phyloP scores from a whole-genome alignment of 352 stramenopile genomes.

The Pythium chondricola region DNA sequence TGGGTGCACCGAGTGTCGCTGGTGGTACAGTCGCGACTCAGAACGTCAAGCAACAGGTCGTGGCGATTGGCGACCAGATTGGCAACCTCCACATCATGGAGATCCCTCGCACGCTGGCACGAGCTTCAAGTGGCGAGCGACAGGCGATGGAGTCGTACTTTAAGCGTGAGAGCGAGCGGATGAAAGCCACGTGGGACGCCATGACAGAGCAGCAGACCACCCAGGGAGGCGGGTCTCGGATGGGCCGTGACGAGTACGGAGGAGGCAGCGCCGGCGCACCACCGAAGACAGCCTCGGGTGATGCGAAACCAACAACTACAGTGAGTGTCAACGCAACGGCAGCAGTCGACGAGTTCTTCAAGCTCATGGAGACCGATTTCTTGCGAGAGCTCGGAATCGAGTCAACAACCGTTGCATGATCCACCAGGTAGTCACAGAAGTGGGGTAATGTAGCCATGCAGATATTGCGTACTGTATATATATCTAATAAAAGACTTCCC shows the following conservation, averaged over 20 bases:
- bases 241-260: slow-evolving; percentile 14
- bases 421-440: slow-evolving; percentile 2
- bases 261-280: not conserved
- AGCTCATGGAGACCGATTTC: slow-evolving; percentile 76
- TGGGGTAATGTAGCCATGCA: slow-evolving; percentile 6
- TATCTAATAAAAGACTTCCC: not conserved
- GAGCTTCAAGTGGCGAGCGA: slow-evolving; percentile 75
- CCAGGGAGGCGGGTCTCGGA: slow-evolving; percentile 1
- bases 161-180: slow-evolving; percentile 83
- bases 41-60: slow-evolving; percentile 82
- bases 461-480: not conserved
- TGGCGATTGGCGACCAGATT: slow-evolving; percentile 88
- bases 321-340: not conserved
- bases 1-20: not conserved
- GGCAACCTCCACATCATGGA: slow-evolving; percentile 92
- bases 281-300: slow-evolving; percentile 17
- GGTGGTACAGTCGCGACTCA: slow-evolving; percentile 14
- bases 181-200: slow-evolving; percentile 33
- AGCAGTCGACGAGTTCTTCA: slow-evolving; percentile 64
- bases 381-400: slow-evolving; percentile 62
- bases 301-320: not conserved
- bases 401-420: slow-evolving; percentile 1
- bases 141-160: slow-evolving; percentile 85
- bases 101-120: slow-evolving; percentile 83
- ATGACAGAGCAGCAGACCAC: slow-evolving; percentile 9